phyloP scores from a whole-genome alignment of 2,329 filamentous ascomycete species.

The Neurospora crassa region DNA sequence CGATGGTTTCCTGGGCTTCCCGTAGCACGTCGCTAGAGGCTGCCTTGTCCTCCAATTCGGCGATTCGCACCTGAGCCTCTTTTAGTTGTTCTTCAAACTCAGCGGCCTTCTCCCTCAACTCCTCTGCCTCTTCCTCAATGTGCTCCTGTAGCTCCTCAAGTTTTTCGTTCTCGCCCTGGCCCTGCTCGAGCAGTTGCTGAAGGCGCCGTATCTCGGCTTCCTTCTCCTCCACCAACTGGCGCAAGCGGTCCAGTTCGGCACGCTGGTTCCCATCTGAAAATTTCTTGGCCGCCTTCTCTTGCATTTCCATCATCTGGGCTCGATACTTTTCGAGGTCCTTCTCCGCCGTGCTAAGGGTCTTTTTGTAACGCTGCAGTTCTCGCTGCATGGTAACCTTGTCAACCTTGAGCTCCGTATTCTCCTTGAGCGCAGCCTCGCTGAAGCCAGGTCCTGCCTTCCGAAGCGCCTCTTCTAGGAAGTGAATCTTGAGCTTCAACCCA shows the following conservation, averaged over 20 bases:
- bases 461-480: slow-evolving; percentile 87
- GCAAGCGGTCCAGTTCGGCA: slow-evolving; percentile 48
- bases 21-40: slow-evolving; percentile 41
- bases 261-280: slow-evolving; percentile 63
- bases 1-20: slow-evolving; percentile 48
- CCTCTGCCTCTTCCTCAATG: slow-evolving; percentile 67
- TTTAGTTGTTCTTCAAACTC: slow-evolving; percentile 35
- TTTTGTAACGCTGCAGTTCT: slow-evolving; percentile 79
- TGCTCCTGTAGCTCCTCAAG: slow-evolving; percentile 62
- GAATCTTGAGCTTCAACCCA: slow-evolving; percentile 89
- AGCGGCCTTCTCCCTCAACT: slow-evolving; percentile 45
- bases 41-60: slow-evolving; percentile 49
- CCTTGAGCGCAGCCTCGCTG: slow-evolving; percentile 78
- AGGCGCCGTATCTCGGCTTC: slow-evolving; percentile 53
- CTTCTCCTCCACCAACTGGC: slow-evolving; percentile 45
- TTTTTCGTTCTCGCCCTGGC: slow-evolving; percentile 47
- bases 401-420: slow-evolving; percentile 94
- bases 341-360: slow-evolving; percentile 72
- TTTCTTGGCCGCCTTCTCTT: slow-evolving; percentile 70
- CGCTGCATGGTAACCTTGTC: slow-evolving; percentile 82
- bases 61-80: slow-evolving; percentile 32
- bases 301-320: slow-evolving; percentile 70
- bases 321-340: slow-evolving; percentile 78
- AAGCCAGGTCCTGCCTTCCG: slow-evolving; percentile 81
- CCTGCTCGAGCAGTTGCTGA: slow-evolving; percentile 46